Base-by-base conservation (phyloP, 768 basidiomycete species). In the Lactifluus hygrophoroides region DNA sequence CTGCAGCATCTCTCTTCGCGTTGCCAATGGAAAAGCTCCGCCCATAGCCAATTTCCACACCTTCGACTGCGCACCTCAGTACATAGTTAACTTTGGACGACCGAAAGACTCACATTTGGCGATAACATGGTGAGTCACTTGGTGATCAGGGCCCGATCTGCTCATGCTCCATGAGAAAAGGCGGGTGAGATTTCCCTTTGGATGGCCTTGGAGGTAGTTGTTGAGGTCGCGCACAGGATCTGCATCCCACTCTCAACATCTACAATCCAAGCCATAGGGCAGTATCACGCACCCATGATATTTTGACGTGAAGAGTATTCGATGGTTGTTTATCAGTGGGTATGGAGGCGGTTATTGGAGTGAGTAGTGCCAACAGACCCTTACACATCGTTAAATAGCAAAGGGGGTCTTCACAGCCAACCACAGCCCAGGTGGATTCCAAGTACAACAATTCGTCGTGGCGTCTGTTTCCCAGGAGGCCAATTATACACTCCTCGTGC, bases 191-290 rank as follows among this genome's bases (percentile, higher is more conserved):
- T 58, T 58, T 5, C 57, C 57, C 30, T 7, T 25, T 16, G 38
- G 17, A 23, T 58, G 28, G 9, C 57, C 37, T 34, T 53, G 51
- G 25, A 58, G 45, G n/a, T 11, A 32, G 38, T 53, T 42, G n/a
- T 58, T 58, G 37, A 60, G 54, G 35, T 56, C 43, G 21, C 58
- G 58, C 0, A 56, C 23, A 17, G 28, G 28, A 43, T 59, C 58
- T 25, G 38, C 13, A 27, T 37, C 16, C 21, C 21, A 3, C 0
- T 35, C 14, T 55, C 48, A 51, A 5, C 13, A 0, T 10, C 30
- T 34, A 17, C 1, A 14, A 19, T 11, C 28, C 17, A 28, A 28
- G 9, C 9, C 11, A 28, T 11, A 51, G 11, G 21, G 25, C 37
- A 40, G 13, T 16, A 3, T 17, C 3, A 1, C 58, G n/a, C 38